Base-by-base conservation (phyloP, 352 stramenopile species). In the Pythium dissimile region DNA sequence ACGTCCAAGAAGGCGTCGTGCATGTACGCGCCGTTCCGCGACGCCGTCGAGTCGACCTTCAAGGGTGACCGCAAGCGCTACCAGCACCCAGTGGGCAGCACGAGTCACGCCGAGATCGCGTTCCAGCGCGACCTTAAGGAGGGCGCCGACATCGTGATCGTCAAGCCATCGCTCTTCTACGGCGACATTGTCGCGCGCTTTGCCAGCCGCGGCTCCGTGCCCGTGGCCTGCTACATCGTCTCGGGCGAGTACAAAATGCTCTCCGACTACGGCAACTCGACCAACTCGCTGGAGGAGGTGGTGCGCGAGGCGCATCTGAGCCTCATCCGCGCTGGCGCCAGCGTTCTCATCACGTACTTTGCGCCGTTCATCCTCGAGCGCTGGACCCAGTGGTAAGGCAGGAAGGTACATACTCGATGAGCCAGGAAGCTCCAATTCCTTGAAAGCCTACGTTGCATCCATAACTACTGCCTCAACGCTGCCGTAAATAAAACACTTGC, bases 241-340 rank as follows among this genome's bases (percentile, higher is more conserved):
- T 98, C 90, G 57, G 97, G 97, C 64, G 97, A 99, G 78, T 99
- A 99, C 87, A 97, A 98, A 73, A 99, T 99, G 97, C 80, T 99
- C 49, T 98, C 97, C 71, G 96, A 96, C 71, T 96, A 96, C 64
- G 87, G 84, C 42, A 81, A 84, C 54, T 83, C 80, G 31, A 91
- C 86, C 38, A 61, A 84, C 43, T 92, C 86, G 53, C 72, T 95
- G 32, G 86, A 95, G 53, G 76, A 71, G 38, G 85, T 96, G 55
- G 84, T 96, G 69, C 80, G 79, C 16, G 88, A 96, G 66, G 72
- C 83, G 4, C 86, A 95, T 59, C 39, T 95, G 42, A 67, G 64
- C 42, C 48, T 71, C 20, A 47, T 71, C 13, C 64, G 64, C 43
- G 64, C 64, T n/a, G 64, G 64, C 24, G 64, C 64, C 41, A 71